Evolutionary conservation across 2,329 filamentous ascomycete species (phyloP).

Genomic region (Arachnomyces sp.): DNA sequence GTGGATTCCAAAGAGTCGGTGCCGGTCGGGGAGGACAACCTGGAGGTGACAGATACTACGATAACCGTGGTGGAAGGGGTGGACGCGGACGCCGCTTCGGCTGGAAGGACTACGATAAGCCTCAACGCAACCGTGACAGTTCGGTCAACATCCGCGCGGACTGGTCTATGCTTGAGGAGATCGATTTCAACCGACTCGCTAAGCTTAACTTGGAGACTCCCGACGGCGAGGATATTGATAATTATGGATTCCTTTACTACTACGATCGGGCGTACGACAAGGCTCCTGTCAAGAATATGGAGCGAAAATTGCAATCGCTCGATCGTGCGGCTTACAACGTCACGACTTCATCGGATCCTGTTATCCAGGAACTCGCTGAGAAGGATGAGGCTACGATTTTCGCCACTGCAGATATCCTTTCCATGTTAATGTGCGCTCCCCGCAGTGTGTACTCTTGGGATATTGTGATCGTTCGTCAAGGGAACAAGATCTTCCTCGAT

Average conservation of each 20-base stretch:
- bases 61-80: slow-evolving; percentile 60
- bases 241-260: slow-evolving; percentile 96
- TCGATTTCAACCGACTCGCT: slow-evolving; percentile 88
- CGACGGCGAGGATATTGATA: slow-evolving; percentile 89
- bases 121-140: slow-evolving; percentile 87
- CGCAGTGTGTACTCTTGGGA: slow-evolving; percentile 98
- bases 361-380: slow-evolving; percentile 94
- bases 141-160: slow-evolving; percentile 94
- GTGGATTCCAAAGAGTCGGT: slow-evolving; percentile 63
- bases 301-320: slow-evolving; percentile 78
- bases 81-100: slow-evolving; percentile 78
- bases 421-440: slow-evolving; percentile 98
- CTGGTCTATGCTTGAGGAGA: slow-evolving; percentile 94
- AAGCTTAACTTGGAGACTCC: slow-evolving; percentile 95
- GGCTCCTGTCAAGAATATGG: slow-evolving; percentile 76
- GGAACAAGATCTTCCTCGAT: slow-evolving; percentile 96
- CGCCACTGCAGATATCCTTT: slow-evolving; percentile 91
- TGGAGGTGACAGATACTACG: slow-evolving; percentile 55
- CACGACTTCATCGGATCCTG: slow-evolving; percentile 87
- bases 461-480: slow-evolving; percentile 84
- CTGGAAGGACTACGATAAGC: slow-evolving; percentile 99
- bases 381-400: slow-evolving; percentile 96
- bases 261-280: slow-evolving; percentile 96
- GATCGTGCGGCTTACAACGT: slow-evolving; percentile 98
- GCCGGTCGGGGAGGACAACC: slow-evolving; percentile 58